These are phyloP conservation scores for Leucocoprinus gongylophorus DNA, from an alignment of 1,284 basidiomycete species.

Conservation along the genomic window DNA sequence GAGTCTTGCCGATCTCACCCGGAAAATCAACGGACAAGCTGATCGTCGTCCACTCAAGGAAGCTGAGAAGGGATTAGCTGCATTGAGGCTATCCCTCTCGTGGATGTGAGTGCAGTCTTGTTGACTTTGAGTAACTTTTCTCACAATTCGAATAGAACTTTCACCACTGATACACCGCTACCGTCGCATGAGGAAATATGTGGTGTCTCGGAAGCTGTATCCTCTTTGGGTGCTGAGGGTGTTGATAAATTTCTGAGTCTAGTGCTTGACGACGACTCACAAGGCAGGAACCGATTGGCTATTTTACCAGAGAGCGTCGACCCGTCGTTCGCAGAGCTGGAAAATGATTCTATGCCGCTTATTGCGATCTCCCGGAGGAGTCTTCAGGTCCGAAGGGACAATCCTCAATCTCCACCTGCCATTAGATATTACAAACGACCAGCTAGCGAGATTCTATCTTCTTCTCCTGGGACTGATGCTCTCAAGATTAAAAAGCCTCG, in stretches of 20 bases:
- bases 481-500: no score
- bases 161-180: conserved; percentile 30
- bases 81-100: conserved; percentile 51
- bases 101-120: conserved; percentile 47
- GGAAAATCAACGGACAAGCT: conserved; percentile 14
- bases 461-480: not conserved
- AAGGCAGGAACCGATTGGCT: not conserved
- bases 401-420: not conserved
- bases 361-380: conserved; percentile 4
- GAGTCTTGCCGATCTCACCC: conserved; percentile 25
- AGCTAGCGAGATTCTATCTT: not conserved
- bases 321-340: not conserved
- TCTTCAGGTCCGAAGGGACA: not conserved
- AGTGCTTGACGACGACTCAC: conserved; percentile 7
- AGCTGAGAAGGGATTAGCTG: conserved; percentile 50
- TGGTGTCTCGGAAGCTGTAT: conserved; percentile 20
- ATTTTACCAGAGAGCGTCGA: conserved; percentile 13
- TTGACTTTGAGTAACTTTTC: conserved; percentile 26
- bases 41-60: conserved; percentile 38
- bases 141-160: conserved; percentile 28
- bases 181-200: conserved; percentile 26
- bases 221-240: not conserved
- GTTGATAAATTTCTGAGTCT: conserved; percentile 11
- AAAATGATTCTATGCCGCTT: not conserved
- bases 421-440: not conserved